phyloP scores from a whole-genome alignment of 257 asterid species.

The Solanum medicagineum region DNA sequence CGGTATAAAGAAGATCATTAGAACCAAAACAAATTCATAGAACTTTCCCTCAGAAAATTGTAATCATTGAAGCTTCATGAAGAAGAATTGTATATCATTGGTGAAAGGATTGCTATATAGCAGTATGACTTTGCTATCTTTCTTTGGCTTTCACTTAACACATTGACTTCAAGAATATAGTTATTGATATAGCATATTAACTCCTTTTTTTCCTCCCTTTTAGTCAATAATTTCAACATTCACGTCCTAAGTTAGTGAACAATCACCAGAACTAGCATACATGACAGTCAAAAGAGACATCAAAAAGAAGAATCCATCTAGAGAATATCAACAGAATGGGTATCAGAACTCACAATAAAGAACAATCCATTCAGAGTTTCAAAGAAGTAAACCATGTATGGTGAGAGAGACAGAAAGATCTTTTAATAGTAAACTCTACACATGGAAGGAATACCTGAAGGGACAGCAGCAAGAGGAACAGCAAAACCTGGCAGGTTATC shows the following conservation, averaged over 20 bases:
- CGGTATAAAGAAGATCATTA: neutral
- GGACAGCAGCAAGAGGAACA: neutral
- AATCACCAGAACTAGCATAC: neutral
- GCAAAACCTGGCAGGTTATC: neutral
- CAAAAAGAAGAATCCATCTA: neutral
- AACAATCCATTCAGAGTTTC: neutral
- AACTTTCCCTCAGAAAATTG: neutral
- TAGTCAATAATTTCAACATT: neutral
- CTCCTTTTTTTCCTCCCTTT: neutral
- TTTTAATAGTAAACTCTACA: neutral
- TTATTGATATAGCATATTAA: neutral
- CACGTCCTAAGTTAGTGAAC: neutral
- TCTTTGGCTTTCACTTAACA: neutral
- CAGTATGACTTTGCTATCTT: neutral
- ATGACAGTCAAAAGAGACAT: neutral
- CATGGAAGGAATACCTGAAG: conserved; percentile 5
- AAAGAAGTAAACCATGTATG: neutral
- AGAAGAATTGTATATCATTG: neutral
- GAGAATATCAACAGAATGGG: neutral
- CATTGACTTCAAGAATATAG: neutral
- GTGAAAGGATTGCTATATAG: neutral
- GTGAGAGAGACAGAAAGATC: neutral
- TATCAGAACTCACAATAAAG: neutral
- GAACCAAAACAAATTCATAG: neutral
- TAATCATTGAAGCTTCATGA: neutral